Percentiles rank a stretch among this genome's conserved stretches.
phyloP scores from a whole-genome alignment of 2,329 filamentous ascomycete genomes.

The Lasiodiplodia hormozganensis region DNA sequence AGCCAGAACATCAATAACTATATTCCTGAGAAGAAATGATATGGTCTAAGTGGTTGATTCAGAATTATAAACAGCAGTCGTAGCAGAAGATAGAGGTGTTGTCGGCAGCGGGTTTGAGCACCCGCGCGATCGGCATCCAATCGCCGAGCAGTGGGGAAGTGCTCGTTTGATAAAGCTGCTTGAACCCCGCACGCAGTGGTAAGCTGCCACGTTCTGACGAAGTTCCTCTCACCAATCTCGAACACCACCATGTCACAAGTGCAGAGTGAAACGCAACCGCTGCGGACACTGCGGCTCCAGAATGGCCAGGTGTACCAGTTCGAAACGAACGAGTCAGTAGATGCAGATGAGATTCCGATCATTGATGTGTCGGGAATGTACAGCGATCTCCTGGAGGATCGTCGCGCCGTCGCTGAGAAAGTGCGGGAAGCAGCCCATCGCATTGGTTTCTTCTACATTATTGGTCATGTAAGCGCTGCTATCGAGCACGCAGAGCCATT shows the following conservation, averaged over 20 bases:
- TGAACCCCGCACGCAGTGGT: background rate
- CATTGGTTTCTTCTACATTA: conserved; percentile 33
- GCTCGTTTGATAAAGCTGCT: conserved; percentile 3
- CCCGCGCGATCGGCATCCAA: conserved; percentile 7
- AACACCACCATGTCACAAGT: background rate
- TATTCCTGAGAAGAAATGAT: too few relatives aligned
- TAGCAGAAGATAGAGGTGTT: background rate
- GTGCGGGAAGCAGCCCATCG: conserved; percentile 30
- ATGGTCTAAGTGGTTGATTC: background rate
- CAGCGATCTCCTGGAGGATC: conserved; percentile 31
- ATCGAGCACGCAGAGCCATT: background rate
- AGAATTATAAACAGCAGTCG: background rate
- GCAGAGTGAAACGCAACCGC: background rate
- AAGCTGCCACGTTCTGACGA: background rate
- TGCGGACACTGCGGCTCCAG: conserved; percentile 30
- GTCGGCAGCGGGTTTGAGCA: background rate
- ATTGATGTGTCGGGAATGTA: conserved; percentile 32
- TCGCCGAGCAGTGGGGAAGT: conserved; percentile 1
- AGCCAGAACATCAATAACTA: too few relatives aligned
- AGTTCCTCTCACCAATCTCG: background rate
- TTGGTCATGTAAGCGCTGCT: conserved; percentile 31
- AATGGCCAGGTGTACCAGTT: conserved; percentile 33
- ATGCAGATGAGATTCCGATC: conserved; percentile 34
- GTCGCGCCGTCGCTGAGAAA: conserved; percentile 32
- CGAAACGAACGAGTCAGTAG: conserved; percentile 32